Conservation (phyloP, 2,329 filamentous ascomycete genomes). For the Xylariaceae sp. region DNA sequence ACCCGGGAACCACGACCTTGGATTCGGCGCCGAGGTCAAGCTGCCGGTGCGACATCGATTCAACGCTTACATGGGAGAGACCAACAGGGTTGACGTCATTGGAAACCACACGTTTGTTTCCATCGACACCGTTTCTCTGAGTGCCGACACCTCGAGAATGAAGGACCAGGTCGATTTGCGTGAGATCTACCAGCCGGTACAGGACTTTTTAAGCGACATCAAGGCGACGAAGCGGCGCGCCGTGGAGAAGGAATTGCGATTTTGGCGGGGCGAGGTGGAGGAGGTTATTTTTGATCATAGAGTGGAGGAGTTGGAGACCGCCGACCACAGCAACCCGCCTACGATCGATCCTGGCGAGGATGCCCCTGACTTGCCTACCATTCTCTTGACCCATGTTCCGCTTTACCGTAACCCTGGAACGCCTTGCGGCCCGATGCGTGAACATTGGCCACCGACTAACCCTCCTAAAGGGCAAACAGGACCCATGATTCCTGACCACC, state of each 20-base stretch:
- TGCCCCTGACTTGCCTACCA: conserved; percentile 67
- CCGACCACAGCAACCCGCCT: conserved; percentile 38
- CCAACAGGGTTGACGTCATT: conserved; percentile 85
- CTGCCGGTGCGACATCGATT: conserved; percentile 76
- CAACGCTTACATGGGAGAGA: conserved; percentile 79
- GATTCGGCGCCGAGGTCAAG: conserved; percentile 83
- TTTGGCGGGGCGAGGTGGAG: conserved; percentile 55
- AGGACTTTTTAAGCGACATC: conserved; percentile 68
- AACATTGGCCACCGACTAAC: conserved; percentile 70
- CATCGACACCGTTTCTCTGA: conserved; percentile 81
- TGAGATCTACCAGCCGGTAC: conserved; percentile 68
- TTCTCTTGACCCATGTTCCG: conserved; percentile 87
- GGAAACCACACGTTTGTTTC: conserved; percentile 96
- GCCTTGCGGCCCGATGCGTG: conserved; percentile 80
- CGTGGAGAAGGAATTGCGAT: conserved; percentile 62
- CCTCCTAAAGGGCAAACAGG: conserved; percentile 53
- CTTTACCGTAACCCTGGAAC: conserved; percentile 77
- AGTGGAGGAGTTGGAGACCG: conserved; percentile 53
- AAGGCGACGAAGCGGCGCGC: conserved; percentile 61
- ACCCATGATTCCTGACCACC: conserved; percentile 56
- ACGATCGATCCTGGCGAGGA: conserved; percentile 40
- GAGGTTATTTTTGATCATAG: conserved; percentile 53
- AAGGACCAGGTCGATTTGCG: conserved; percentile 47
- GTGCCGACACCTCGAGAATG: conserved; percentile 57
- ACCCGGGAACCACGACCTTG: conserved; percentile 92